These are phyloP conservation scores for Solanum chmielewskii DNA, from an alignment of 257 asterid species.

Conservation along the genomic window DNA sequence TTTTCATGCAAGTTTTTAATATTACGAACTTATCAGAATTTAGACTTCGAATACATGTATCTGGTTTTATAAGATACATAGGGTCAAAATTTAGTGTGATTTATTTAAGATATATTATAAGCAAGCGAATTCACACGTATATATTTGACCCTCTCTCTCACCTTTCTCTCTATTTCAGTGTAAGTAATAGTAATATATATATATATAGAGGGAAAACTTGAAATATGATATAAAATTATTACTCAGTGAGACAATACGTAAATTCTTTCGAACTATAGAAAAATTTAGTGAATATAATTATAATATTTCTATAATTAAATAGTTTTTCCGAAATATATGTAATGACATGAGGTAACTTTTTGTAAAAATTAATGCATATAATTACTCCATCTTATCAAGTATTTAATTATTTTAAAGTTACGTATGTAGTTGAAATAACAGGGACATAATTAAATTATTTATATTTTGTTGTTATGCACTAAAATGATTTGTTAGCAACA, in stretches of 20 bases:
- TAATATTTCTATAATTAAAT: no score
- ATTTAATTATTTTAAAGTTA: background rate
- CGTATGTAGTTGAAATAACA: background rate
- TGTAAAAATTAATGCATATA: background rate
- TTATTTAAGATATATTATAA: no score
- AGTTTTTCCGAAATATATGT: background rate
- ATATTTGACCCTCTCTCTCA: background rate
- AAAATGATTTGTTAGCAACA: background rate
- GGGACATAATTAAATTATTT: background rate
- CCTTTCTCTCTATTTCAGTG: background rate
- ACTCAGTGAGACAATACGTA: background rate
- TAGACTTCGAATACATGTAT: background rate
- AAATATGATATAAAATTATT: no score
- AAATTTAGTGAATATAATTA: background rate
- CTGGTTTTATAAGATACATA: background rate
- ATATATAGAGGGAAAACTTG: no score
- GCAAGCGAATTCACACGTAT: background rate
- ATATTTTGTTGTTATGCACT: background rate
- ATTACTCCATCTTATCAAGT: background rate
- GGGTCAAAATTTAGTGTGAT: background rate
- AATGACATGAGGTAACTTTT: background rate
- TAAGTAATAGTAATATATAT: no score
- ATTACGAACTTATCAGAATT: no score
- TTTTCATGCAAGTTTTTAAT: no score
- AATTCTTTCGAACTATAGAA: background rate